These are phyloP conservation scores for Artomyces pyxidatus DNA, from an alignment of 768 basidiomycete species.

Conservation along the genomic window DNA sequence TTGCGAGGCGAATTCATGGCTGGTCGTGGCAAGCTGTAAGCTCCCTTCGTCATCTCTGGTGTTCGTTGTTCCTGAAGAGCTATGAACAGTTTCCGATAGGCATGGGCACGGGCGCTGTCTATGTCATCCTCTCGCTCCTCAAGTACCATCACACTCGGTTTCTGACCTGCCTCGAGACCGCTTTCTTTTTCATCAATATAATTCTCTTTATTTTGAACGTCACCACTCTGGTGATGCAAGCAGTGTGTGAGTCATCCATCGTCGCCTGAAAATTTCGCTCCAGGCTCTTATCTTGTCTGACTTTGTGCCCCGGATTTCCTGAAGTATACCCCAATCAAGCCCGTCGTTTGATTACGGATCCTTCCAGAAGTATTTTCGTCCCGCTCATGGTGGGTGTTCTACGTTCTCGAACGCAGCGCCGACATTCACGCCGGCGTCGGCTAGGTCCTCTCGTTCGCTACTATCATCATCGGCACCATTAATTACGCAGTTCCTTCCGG, in stretches of 20 bases:
- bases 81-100: conserved; percentile 37
- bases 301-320: not conserved
- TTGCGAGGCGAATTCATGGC: conserved; percentile 39
- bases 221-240: conserved; percentile 33
- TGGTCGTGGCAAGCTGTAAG: conserved; percentile 45
- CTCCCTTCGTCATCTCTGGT: not conserved
- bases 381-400: conserved; percentile 27
- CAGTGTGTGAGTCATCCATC: conserved; percentile 28
- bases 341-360: conserved; percentile 33
- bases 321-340: conserved; percentile 39
- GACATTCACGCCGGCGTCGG: not conserved
- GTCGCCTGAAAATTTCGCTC: not conserved
- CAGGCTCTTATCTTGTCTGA: not conserved
- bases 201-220: conserved; percentile 35
- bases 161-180: conserved; percentile 31
- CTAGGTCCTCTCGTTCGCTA: conserved; percentile 42
- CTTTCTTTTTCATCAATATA: conserved; percentile 41
- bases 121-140: conserved; percentile 36
- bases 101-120: conserved; percentile 43
- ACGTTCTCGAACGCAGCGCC: not conserved
- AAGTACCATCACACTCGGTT: conserved; percentile 26
- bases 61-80: conserved; percentile 22
- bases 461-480: conserved; percentile 40
- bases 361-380: conserved; percentile 38
- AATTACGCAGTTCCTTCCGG: conserved; percentile 36